Base-by-base conservation (phyloP, 495 filamentous ascomycete genomes). In the Aspergillus nidulans region DNA sequence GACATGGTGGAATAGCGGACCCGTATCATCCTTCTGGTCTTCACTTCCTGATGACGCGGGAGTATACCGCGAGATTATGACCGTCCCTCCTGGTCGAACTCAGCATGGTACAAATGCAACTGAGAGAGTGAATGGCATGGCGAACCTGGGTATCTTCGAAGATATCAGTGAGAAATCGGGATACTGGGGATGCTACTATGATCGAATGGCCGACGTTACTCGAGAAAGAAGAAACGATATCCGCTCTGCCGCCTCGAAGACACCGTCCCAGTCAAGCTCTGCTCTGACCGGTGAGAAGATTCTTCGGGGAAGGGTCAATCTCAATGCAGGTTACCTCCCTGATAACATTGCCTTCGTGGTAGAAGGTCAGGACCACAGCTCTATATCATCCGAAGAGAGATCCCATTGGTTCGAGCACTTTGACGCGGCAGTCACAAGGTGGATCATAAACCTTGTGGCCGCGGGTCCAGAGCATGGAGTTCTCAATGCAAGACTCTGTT, bases 141-240 rank as follows among this genome's bases (percentile, higher is more conserved):
- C 44, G 24, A 43, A 57, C 43, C 52, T 70, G 12, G 56, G 61
- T 3, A 5, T 44, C n/a, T 52, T 53, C 40, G 49, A 55, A 6
- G 45, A 57, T 2, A 49, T 60, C 16, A 46, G 24, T 1, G 49
- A 61, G n/a, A 63, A 67, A n/a, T 46, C 46, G n/a, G 68, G 68
- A 18, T 69, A 69, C 46, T 71, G 68, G 68, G 64, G 66, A 0
- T 66, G 64, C 26, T 65, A 67, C 53, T 61, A 59, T 7, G 47
- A 64, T 20, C 54, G 66, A 15, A 63, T 68, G 28, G 23, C 18
- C 0, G 46, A 49, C 6, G 19, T 49, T 6, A 36, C 45, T 8
- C 21, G 32, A 19, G 52, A 53, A 19, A 39, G 36, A 1, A 46
- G 28, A 8, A 19, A 19, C 5, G 39, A 41, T 12, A 30, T 43